phyloP scores from a whole-genome alignment of 2,329 filamentous ascomycete species.

The Aspergillus thermomutatus region DNA sequence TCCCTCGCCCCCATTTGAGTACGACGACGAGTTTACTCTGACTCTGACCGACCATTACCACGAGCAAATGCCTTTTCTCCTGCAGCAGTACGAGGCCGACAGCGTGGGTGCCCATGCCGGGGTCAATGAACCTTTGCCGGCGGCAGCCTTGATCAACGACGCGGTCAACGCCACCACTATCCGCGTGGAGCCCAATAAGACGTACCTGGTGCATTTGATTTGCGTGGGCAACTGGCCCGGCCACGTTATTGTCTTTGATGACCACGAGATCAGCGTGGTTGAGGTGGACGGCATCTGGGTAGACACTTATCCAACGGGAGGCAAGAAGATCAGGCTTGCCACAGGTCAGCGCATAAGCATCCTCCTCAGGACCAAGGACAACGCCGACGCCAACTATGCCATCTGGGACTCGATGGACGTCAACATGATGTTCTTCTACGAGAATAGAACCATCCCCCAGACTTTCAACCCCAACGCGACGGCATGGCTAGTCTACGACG shows the following conservation, averaged over 20 bases:
- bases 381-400: slow-evolving; percentile 61
- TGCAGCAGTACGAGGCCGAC: slow-evolving; percentile 41
- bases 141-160: slow-evolving; percentile 70
- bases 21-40: slow-evolving; percentile 62
- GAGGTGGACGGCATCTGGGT: slow-evolving; percentile 36
- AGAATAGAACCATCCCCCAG: slow-evolving; percentile 51
- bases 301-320: slow-evolving; percentile 41
- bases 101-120: slow-evolving; percentile 43
- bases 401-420: slow-evolving; percentile 69
- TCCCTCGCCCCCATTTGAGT: slow-evolving; percentile 57
- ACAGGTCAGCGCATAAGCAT: slow-evolving; percentile 62
- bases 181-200: slow-evolving; percentile 62
- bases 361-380: slow-evolving; percentile 59
- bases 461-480: slow-evolving; percentile 59
- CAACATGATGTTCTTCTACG: slow-evolving; percentile 41
- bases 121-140: slow-evolving; percentile 63
- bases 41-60: slow-evolving; percentile 73
- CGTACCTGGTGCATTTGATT: slow-evolving; percentile 68
- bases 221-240: slow-evolving; percentile 68
- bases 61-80: slow-evolving; percentile 49
- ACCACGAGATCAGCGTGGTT: slow-evolving; percentile 38
- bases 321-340: slow-evolving; percentile 63
- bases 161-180: slow-evolving; percentile 56
- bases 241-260: slow-evolving; percentile 48
- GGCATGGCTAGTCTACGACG: slow-evolving; percentile 52